Evolutionary conservation across 1,284 basidiomycete species (phyloP).

Genomic region (Austroboletus rostrupii): DNA sequence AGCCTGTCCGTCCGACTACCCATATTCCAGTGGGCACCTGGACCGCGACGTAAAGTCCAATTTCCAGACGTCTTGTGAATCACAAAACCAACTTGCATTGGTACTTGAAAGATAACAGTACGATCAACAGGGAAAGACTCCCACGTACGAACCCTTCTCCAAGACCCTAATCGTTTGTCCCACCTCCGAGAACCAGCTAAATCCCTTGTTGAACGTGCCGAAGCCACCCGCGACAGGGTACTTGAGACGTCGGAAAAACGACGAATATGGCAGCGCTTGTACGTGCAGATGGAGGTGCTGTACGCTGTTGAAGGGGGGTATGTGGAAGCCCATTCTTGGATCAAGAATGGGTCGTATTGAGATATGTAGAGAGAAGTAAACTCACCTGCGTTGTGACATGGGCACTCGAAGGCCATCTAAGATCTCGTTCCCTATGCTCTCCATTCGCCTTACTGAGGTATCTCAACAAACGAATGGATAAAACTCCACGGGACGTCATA

Average conservation of each 20-base stretch:
- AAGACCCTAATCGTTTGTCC: conserved; percentile 63
- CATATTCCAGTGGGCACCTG: no score
- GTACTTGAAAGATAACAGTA: neutral
- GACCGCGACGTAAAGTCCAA: no score
- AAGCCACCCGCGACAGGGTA: conserved; percentile 52
- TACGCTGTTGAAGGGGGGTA: conserved; percentile 79
- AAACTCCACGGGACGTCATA: conserved; percentile 7
- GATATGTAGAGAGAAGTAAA: neutral
- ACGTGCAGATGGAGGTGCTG: conserved; percentile 80
- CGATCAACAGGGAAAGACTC: conserved; percentile 51
- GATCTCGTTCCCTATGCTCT: conserved; percentile 49
- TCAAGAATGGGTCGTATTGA: neutral
- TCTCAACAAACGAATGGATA: neutral
- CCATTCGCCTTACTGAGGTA: conserved; percentile 52
- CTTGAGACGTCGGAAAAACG: conserved; percentile 42
- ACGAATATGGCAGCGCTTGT: conserved; percentile 64
- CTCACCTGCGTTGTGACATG: conserved; percentile 43
- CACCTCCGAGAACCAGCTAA: conserved; percentile 74
- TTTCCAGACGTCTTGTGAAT: no score
- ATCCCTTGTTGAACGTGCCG: conserved; percentile 53
- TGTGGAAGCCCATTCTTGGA: conserved; percentile 72
- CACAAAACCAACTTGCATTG: conserved; percentile 3
- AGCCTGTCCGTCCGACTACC: no score
- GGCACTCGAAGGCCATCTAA: conserved; percentile 47
- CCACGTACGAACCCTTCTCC: conserved; percentile 48